These are phyloP conservation scores for Nigrospora oryzae DNA, from an alignment of 2,329 filamentous ascomycete genomes.

Conservation along the genomic window DNA sequence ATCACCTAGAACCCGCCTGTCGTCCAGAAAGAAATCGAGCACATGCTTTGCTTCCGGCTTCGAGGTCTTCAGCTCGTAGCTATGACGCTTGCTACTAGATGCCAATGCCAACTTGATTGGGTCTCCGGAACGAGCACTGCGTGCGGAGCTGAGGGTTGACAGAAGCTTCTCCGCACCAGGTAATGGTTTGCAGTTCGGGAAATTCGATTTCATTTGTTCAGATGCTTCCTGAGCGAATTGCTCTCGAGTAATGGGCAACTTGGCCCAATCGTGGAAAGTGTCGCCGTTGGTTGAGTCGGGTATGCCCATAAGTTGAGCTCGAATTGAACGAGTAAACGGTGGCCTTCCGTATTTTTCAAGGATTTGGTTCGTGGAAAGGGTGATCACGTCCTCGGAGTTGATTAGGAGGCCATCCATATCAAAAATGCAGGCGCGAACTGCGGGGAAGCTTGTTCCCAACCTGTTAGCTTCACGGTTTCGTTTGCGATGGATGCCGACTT, in stretches of 20 bases:
- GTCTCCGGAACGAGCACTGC: slow-evolving; percentile 8
- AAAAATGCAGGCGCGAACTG: slow-evolving; percentile 62
- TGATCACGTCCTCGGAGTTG: slow-evolving; percentile 65
- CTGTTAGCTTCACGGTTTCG: no score
- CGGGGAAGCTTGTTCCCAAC: slow-evolving; percentile 27
- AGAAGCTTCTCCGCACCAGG: slow-evolving; percentile 55
- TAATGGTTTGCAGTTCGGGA: slow-evolving; percentile 41
- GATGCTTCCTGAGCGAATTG: slow-evolving; percentile 20
- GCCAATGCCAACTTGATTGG: slow-evolving; percentile 55
- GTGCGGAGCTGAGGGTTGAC: slow-evolving; percentile 24
- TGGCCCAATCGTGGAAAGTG: slow-evolving; percentile 60
- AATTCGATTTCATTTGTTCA: slow-evolving; percentile 16
- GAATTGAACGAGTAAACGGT: slow-evolving; percentile 54
- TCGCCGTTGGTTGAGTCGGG: slow-evolving; percentile 38
- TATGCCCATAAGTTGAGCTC: slow-evolving; percentile 61
- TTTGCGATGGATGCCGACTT: no score
- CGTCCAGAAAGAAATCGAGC: slow-evolving; percentile 35
- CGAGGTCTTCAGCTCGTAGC: slow-evolving; percentile 54
- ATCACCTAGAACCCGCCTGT: slow-evolving; percentile 55
- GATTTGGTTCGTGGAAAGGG: slow-evolving; percentile 52
- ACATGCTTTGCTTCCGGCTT: slow-evolving; percentile 14
- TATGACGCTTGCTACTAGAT: slow-evolving; percentile 50
- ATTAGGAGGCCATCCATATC: slow-evolving; percentile 69
- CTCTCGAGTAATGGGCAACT: slow-evolving; percentile 52
- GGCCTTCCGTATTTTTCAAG: slow-evolving; percentile 53